Evolutionary conservation across 2,329 filamentous ascomycete species (phyloP).

Genomic region (Aspergillus tamarii): DNA sequence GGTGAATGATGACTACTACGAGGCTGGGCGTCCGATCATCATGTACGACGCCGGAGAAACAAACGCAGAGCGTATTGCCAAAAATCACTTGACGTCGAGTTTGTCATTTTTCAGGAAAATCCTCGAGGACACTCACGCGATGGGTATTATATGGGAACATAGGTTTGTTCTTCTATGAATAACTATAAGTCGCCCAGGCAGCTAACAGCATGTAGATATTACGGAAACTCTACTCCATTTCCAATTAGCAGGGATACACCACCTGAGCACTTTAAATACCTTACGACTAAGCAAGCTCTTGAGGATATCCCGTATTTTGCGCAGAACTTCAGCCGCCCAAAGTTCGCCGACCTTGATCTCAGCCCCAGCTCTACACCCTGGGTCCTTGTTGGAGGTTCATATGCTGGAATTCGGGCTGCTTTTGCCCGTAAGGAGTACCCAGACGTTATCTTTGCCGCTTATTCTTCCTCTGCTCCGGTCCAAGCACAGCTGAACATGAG

Average conservation of each 20-base stretch:
- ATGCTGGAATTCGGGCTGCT: constrained; percentile 48
- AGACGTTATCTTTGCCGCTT: constrained; percentile 46
- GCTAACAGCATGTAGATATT: constrained; percentile 39
- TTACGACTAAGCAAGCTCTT: constrained; percentile 49
- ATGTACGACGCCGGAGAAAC: constrained; percentile 54
- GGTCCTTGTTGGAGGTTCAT: constrained; percentile 52
- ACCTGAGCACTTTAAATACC: constrained; percentile 45
- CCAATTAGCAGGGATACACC: constrained; percentile 39
- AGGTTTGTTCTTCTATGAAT: constrained; percentile 33
- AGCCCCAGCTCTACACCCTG: constrained; percentile 47
- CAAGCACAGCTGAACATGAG: constrained; percentile 55
- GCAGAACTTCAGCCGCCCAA: constrained; percentile 39
- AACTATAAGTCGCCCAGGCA: not conserved
- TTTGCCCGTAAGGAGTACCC: constrained; percentile 49
- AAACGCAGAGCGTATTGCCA: constrained; percentile 31
- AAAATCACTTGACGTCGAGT: constrained; percentile 14
- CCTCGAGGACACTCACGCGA: constrained; percentile 39
- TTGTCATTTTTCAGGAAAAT: constrained; percentile 35
- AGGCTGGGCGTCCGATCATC: constrained; percentile 56
- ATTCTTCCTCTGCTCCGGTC: constrained; percentile 48
- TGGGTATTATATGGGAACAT: constrained; percentile 48
- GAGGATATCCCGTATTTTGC: constrained; percentile 52
- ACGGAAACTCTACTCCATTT: constrained; percentile 46
- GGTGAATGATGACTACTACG: constrained; percentile 58
- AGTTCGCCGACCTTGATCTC: constrained; percentile 37